A percentile compares a stretch with the other conserved stretches of the same genome.
Evolutionary conservation across 306 rosid species (phyloP).

Genomic region (Urtica urens): DNA sequence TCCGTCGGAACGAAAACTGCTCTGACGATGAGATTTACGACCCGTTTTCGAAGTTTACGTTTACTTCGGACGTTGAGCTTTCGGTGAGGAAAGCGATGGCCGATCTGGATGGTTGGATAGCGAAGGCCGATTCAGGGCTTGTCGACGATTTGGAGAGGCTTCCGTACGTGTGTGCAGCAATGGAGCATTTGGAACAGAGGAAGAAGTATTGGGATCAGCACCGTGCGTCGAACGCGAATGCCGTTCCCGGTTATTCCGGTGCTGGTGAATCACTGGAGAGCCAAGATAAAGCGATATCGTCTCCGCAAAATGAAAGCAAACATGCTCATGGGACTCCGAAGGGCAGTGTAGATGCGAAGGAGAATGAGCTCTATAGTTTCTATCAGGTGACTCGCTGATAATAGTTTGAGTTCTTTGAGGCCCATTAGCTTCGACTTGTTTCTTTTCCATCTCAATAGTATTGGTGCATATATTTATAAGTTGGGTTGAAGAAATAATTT

Average conservation of each 20-base stretch:
- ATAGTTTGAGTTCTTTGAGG: not conserved
- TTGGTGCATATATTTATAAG: too few species aligned
- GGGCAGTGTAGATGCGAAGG: slow-evolving; percentile 35
- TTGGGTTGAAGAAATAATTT: too few species aligned
- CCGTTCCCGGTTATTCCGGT: too few species aligned
- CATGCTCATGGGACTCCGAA: slow-evolving; percentile 24
- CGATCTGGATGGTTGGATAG: slow-evolving; percentile 89
- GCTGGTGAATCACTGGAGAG: slow-evolving; percentile 30
- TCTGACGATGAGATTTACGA: slow-evolving; percentile 29
- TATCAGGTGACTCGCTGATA: slow-evolving; percentile 53
- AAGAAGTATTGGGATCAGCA: slow-evolving; percentile 77
- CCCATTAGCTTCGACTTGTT: too few species aligned
- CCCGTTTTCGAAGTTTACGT: slow-evolving; percentile 74
- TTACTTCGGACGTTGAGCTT: slow-evolving; percentile 83
- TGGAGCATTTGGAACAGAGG: slow-evolving; percentile 79
- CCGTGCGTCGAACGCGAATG: too few species aligned
- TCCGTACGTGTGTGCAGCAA: slow-evolving; percentile 89
- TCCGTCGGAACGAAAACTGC: slow-evolving; percentile 32
- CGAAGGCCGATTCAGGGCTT: slow-evolving; percentile 73
- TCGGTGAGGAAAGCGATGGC: slow-evolving; percentile 70
- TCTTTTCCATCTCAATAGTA: too few species aligned
- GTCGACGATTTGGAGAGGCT: slow-evolving; percentile 91
- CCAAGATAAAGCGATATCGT: slow-evolving; percentile 29
- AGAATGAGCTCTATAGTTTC: slow-evolving; percentile 61
- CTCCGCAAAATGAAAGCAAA: slow-evolving; percentile 42